phyloP scores from a whole-genome alignment of 2,329 filamentous ascomycete species.

The Exophiala calicioides region DNA sequence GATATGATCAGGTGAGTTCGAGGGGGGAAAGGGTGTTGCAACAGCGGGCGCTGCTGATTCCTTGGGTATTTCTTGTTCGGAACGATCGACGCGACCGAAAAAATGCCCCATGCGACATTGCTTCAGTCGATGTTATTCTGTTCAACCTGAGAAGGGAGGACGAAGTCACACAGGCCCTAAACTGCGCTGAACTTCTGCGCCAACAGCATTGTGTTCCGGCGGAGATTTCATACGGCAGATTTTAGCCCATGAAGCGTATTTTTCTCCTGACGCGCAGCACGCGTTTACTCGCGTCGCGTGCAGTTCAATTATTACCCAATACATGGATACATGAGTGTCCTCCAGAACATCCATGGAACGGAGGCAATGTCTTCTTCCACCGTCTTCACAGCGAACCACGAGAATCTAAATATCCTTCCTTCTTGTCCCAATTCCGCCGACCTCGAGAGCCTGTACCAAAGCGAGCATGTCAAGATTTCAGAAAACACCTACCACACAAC shows the following conservation, averaged over 20 bases:
- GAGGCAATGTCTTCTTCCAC: no score
- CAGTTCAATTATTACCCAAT: no score
- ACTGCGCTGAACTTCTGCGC: conserved; percentile 10
- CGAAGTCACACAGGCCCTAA: not conserved
- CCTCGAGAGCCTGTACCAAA: not conserved
- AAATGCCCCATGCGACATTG: conserved; percentile 24
- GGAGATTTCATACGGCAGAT: no score
- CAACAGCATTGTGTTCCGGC: no score
- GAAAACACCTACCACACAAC: not conserved
- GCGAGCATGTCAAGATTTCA: not conserved
- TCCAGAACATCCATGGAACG: no score
- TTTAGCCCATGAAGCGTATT: no score
- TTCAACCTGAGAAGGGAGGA: conserved; percentile 10
- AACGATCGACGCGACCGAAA: conserved; percentile 14
- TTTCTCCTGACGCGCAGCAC: no score
- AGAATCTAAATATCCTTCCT: conserved; percentile 1
- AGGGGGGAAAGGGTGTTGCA: conserved; percentile 11
- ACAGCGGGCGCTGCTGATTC: conserved; percentile 6
- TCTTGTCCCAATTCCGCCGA: conserved; percentile 6
- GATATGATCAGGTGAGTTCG: conserved; percentile 17
- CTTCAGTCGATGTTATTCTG: conserved; percentile 8
- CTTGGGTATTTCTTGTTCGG: conserved; percentile 10
- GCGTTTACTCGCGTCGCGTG: no score
- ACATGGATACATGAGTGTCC: no score
- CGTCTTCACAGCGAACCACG: no score